Evolutionary conservation across 257 asterid species (phyloP).

Genomic region (Gentiana straminea): DNA sequence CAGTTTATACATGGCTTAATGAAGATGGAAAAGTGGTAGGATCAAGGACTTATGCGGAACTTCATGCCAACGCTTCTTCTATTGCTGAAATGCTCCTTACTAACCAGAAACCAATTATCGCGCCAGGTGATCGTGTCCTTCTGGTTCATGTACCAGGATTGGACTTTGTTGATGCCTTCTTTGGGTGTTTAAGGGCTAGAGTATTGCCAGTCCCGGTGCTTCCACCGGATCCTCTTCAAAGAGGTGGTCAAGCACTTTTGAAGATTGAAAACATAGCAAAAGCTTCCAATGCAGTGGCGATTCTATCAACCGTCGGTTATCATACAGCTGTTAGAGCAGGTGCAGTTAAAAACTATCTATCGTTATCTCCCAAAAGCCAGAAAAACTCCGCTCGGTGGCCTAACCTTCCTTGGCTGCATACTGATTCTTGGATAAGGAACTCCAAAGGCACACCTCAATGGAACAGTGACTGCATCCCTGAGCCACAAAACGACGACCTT

Average conservation of each 20-base stretch:
- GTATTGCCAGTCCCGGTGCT: conserved; percentile 79
- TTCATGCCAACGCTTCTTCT: conserved; percentile 52
- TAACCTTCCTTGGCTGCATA: conserved; percentile 74
- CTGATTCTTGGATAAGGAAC: conserved; percentile 61
- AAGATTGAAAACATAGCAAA: conserved; percentile 64
- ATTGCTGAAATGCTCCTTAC: conserved; percentile 64
- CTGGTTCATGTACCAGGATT: conserved; percentile 73
- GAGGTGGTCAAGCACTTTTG: conserved; percentile 80
- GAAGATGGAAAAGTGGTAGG: conserved; percentile 46
- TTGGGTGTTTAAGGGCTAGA: conserved; percentile 72
- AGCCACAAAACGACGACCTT: conserved; percentile 32
- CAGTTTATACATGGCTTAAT: conserved; percentile 63
- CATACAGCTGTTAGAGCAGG: conserved; percentile 82
- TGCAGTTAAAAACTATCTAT: conserved; percentile 39
- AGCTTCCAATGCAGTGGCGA: conserved; percentile 60
- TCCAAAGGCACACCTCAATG: conserved; percentile 18
- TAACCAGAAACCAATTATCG: conserved; percentile 44
- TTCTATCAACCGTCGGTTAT: conserved; percentile 56
- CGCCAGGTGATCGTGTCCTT: conserved; percentile 69
- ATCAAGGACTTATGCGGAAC: conserved; percentile 49
- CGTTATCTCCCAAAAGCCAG: conserved; percentile 24
- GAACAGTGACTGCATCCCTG: conserved; percentile 6
- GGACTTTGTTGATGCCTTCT: conserved; percentile 73
- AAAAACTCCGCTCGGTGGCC: conserved; percentile 58
- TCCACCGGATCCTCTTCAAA: conserved; percentile 88